Conservation (phyloP, 768 basidiomycete species). For the Collybiopsis confluens region DNA sequence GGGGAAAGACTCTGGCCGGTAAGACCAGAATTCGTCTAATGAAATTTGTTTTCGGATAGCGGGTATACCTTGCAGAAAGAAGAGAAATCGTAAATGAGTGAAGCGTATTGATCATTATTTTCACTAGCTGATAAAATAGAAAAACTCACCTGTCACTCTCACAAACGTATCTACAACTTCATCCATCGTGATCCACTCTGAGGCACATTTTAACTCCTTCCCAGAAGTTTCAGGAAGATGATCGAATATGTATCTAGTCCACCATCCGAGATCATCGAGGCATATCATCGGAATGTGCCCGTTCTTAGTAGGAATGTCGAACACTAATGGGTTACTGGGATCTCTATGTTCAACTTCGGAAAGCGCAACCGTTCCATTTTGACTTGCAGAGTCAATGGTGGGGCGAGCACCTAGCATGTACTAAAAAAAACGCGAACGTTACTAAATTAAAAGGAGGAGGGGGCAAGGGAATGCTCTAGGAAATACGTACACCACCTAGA, state of each 20-base stretch:
- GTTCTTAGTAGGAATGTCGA: constrained; percentile 30
- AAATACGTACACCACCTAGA: constrained; percentile 28
- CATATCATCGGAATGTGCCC: constrained; percentile 36
- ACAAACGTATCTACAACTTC: constrained; percentile 32
- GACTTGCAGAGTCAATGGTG: constrained; percentile 33
- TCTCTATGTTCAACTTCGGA: too few relatives aligned
- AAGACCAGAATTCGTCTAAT: constrained; percentile 30
- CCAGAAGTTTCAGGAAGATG: constrained; percentile 30
- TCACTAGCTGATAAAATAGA: too few relatives aligned
- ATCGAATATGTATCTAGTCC: constrained; percentile 34
- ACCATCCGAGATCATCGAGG: constrained; percentile 36
- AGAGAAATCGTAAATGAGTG: too few relatives aligned
- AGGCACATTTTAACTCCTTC: constrained; percentile 31
- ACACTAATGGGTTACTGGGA: too few relatives aligned
- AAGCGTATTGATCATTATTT: too few relatives aligned
- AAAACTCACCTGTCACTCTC: too few relatives aligned
- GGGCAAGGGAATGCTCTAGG: neutral
- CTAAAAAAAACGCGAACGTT: constrained; percentile 11
- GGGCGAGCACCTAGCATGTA: constrained; percentile 29
- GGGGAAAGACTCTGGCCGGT: constrained; percentile 20
- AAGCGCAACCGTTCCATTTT: too few relatives aligned
- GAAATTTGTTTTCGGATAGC: constrained; percentile 28
- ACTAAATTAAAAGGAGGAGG: neutral
- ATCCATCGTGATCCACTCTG: constrained; percentile 32
- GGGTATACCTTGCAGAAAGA: constrained; percentile 26